Percentiles rank a stretch among this genome's conserved stretches.
Conservation (phyloP, 495 filamentous ascomycete genomes). For the Penicillium fimorum region DNA sequence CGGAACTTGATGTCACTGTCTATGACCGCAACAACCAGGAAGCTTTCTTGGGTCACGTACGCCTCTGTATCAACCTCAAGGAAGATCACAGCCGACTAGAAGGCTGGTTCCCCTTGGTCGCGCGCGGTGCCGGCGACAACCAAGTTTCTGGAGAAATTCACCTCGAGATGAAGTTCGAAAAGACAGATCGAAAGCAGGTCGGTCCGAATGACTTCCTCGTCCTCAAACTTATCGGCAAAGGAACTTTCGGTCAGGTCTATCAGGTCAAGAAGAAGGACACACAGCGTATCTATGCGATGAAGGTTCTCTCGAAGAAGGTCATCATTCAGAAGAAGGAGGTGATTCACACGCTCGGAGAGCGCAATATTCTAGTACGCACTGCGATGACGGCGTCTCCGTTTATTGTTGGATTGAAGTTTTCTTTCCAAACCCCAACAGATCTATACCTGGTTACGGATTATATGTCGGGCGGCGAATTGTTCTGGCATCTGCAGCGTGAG, state of each 20-base stretch:
- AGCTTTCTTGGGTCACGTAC: slow-evolving; percentile 87
- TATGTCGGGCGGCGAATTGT: slow-evolving; percentile 97
- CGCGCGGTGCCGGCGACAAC: slow-evolving; percentile 61
- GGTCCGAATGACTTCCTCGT: slow-evolving; percentile 97
- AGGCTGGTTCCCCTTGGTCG: slow-evolving; percentile 81
- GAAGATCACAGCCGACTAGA: slow-evolving; percentile 69
- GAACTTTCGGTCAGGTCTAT: slow-evolving; percentile 99
- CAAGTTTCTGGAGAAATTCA: slow-evolving; percentile 88
- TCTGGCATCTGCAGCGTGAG: slow-evolving; percentile 98
- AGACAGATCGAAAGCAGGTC: slow-evolving; percentile 87
- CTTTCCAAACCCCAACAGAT: slow-evolving; percentile 95
- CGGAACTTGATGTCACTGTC: slow-evolving; percentile 88
- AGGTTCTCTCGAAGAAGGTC: slow-evolving; percentile 97
- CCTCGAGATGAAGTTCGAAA: slow-evolving; percentile 80
- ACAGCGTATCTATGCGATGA: slow-evolving; percentile 96
- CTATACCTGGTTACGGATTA: slow-evolving; percentile 99
- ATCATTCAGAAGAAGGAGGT: slow-evolving; percentile 99
- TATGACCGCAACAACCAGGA: slow-evolving; percentile 87
- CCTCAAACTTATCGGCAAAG: slow-evolving; percentile 93
- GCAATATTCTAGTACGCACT: slow-evolving; percentile 94
- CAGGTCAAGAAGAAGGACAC: slow-evolving; percentile 99
- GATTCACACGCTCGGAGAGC: slow-evolving; percentile 92
- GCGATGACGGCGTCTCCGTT: slow-evolving; percentile 95
- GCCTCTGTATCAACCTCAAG: slow-evolving; percentile 65
- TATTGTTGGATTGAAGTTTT: slow-evolving; percentile 97